These are phyloP conservation scores for Pestalotiopsis sp. DNA, from an alignment of 2,329 filamentous ascomycete species.

Conservation along the genomic window DNA sequence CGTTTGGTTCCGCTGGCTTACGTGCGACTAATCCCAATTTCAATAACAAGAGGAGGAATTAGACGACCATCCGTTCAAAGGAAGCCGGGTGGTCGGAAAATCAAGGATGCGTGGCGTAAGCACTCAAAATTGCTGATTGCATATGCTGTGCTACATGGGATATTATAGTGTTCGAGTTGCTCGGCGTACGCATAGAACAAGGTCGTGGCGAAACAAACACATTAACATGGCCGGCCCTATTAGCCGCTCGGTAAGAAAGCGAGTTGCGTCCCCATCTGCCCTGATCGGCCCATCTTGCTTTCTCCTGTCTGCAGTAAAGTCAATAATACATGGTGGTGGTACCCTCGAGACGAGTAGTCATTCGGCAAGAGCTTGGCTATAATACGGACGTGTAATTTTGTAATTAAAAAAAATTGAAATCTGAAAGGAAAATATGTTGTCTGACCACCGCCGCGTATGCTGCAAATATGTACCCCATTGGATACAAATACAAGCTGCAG, in stretches of 20 bases:
- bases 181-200: not conserved
- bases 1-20: not conserved
- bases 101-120: not conserved
- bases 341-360: too few relatives aligned
- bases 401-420: too few relatives aligned
- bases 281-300: too few relatives aligned
- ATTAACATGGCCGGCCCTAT: not conserved
- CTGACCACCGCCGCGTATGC: too few relatives aligned
- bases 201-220: not conserved
- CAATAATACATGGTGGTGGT: too few relatives aligned
- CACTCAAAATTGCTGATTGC: not conserved
- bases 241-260: too few relatives aligned
- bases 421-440: too few relatives aligned
- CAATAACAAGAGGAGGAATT: not conserved
- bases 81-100: not conserved
- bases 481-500: not conserved
- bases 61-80: not conserved
- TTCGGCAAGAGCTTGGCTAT: too few relatives aligned
- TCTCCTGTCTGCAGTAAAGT: too few relatives aligned
- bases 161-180: not conserved
- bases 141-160: not conserved
- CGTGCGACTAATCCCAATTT: not conserved
- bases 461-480: not conserved
- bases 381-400: too few relatives aligned
- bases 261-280: too few relatives aligned